Evolutionary conservation across 164 flowering plant species (phyloP).

Genomic region (Stephania cephalantha): DNA sequence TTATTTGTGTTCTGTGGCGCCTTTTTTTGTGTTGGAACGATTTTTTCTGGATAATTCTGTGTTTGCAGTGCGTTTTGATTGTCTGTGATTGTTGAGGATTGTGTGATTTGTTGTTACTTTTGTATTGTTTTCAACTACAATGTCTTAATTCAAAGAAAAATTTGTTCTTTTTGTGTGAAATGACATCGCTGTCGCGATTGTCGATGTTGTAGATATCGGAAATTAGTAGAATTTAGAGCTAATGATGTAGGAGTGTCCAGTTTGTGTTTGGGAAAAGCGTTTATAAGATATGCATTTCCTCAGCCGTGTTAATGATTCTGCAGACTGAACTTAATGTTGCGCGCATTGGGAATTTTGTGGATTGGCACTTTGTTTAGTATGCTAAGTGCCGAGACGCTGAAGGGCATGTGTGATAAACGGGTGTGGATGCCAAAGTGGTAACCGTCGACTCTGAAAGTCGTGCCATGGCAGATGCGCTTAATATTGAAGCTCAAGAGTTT

Average conservation of each 20-base stretch:
- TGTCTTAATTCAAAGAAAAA: no score
- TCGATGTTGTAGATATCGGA: no score
- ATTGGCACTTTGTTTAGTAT: constrained; percentile 2
- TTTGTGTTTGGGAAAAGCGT: neutral
- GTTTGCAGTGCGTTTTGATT: neutral
- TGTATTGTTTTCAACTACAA: neutral
- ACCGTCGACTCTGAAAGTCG: constrained; percentile 23
- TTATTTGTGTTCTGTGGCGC: neutral
- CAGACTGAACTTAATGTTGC: constrained; percentile 1
- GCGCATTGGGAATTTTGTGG: neutral
- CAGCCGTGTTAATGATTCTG: neutral
- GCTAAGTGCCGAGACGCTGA: neutral
- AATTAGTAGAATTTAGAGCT: neutral
- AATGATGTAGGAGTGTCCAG: neutral
- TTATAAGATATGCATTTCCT: neutral
- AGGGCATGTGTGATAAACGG: neutral
- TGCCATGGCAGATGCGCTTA: constrained; percentile 21
- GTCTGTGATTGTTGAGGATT: neutral
- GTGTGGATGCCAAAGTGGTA: constrained; percentile 38
- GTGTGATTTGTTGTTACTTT: no score
- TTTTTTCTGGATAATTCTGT: no score
- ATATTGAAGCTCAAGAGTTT: constrained; percentile 24
- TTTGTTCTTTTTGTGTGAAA: neutral
- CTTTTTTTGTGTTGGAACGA: neutral
- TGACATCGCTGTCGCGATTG: neutral